Evolutionary conservation across 208 protist genomes (phyloP), one percentile per base, ranked within the genome.

Genomic region (Leishmania tropica): DNA sequence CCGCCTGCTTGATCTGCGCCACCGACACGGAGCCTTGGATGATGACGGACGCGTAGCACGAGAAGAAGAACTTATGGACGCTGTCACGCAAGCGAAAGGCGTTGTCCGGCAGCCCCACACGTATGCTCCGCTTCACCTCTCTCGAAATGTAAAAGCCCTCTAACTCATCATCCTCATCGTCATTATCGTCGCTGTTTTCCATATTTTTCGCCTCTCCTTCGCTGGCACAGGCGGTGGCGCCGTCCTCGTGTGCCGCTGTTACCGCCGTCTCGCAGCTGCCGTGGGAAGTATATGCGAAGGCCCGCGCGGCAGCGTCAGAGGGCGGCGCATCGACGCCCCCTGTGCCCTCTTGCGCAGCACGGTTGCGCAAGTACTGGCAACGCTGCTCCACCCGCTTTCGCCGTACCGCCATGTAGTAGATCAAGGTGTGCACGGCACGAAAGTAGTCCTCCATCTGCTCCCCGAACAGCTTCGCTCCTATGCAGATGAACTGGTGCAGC

Each of bases 361-460:
- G 17, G 51, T 64, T 24, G 31, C 75, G 58, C 75, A 78, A 24
- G 58, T 78, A 78, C 58, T 53, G 10, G 75, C 56, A 35, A 24
- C 75, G 75, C 37, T 78, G 75, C 75, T 78, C 75, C 21, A 78
- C 60, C 8, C 75, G 75, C 53, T 78, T 78, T 35, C 75, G 75
- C 11, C 75, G 75, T 21, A 65, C 48, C 17, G 72, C 72, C 42
- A 76, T 76, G 72, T 76, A 53, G 72, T 45, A 58, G n/a, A 45
- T 19, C 13, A 24, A 60, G 1, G 47, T 60, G 47, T 37, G 48
- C 48, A 54, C 3, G 10, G 24, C 17, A 28, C 31, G 17, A 28
- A 54, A 76, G 15, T 76, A 76, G 72, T 58, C 11, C 35, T 76
- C 72, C 13, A 76, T 60, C 15, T 42, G 48, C 48, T 60, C 72